Evolutionary conservation across 495 filamentous ascomycete species (phyloP), one percentile per base, ranked within the genome.

Genomic region (Hyphodiscus hymeniophilus): DNA sequence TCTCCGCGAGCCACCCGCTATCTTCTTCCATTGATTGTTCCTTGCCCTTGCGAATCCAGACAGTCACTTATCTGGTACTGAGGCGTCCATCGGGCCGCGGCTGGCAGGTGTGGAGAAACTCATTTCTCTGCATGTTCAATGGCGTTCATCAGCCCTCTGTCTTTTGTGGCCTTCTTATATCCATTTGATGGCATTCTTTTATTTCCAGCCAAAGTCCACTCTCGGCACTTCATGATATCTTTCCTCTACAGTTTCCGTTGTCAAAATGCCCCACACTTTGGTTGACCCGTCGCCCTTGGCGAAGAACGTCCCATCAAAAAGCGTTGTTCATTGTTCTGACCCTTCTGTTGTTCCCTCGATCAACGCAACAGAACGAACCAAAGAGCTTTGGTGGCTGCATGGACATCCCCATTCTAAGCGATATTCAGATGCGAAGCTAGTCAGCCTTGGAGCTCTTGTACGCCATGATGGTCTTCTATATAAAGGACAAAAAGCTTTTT

Each of bases 381-480:
- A 50, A 42, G 52, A 59, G 5, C 42, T 59, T 7, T 59, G 56
- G 56, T 56, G 52, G 49, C 36, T 59, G 3, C 56, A 59, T 45
- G 56, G 56, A 1, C 45, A 59, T 48, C 56, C 56, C 35, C 56
- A 59, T 49, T 59, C 56, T 6, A 55, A 50, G 24, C 45, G 52
- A 16, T 59, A 59, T 38, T 47, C 48, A 7, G 17, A 59, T 51
- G 45, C 56, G n/a, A 47, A 45, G 7, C 47, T 59, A 35, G 34
- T 50, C 16, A 59, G 52, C 24, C 46, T 59, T 15, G 50, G 26
- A 32, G 56, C 56, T 31, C 49, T 59, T 17, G 42, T 59, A 7
- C 48, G 56, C 13, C 46, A 59, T 48, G 39, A 52, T 53, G 52
- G 48, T 3, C 5, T 22, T 18, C 32, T 45, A 24, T 59, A 55